Percentiles rank a stretch among this genome's conserved stretches.
Evolutionary conservation across 352 stramenopile species (phyloP).

Genomic region (Blastocystis sp.): DNA sequence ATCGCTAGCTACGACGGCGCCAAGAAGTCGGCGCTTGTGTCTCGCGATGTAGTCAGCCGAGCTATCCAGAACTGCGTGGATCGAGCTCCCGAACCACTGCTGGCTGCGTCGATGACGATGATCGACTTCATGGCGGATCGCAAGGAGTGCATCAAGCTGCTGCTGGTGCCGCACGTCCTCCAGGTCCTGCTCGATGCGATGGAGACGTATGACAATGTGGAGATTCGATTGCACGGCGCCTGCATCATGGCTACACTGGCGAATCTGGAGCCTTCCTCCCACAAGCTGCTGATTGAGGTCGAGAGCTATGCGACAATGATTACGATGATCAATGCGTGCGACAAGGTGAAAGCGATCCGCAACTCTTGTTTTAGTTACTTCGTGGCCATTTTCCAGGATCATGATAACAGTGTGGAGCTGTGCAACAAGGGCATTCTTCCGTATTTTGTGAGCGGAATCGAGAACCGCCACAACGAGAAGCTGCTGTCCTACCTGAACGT

Average conservation of each 20-base stretch:
- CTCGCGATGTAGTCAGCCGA: constrained; percentile 44
- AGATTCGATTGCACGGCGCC: constrained; percentile 15
- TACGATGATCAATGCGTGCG: background rate
- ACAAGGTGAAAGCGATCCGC: constrained; percentile 34
- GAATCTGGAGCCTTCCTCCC: background rate
- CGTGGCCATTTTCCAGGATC: constrained; percentile 18
- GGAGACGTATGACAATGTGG: constrained; percentile 20
- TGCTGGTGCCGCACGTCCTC: constrained; percentile 12
- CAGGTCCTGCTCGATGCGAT: constrained; percentile 54
- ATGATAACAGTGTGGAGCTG: constrained; percentile 44
- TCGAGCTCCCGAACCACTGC: constrained; percentile 50
- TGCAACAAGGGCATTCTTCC: constrained; percentile 8
- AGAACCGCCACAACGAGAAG: constrained; percentile 36
- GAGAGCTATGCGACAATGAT: constrained; percentile 55
- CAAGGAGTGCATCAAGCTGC: constrained; percentile 33
- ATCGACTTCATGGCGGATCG: constrained; percentile 52
- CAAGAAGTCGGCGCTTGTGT: constrained; percentile 34
- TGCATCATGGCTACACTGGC: constrained; percentile 36
- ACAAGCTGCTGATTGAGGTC: constrained; percentile 51
- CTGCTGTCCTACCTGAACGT: constrained; percentile 13
- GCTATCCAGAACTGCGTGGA: constrained; percentile 58
- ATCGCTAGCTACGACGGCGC: background rate
- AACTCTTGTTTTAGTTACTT: constrained; percentile 50
- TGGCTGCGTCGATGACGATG: constrained; percentile 5
- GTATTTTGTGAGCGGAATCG: background rate